Percentiles rank a stretch among this genome's conserved stretches.
Conservation (phyloP, 2,329 filamentous ascomycete genomes). For the Penicillium sclerotigenum region DNA sequence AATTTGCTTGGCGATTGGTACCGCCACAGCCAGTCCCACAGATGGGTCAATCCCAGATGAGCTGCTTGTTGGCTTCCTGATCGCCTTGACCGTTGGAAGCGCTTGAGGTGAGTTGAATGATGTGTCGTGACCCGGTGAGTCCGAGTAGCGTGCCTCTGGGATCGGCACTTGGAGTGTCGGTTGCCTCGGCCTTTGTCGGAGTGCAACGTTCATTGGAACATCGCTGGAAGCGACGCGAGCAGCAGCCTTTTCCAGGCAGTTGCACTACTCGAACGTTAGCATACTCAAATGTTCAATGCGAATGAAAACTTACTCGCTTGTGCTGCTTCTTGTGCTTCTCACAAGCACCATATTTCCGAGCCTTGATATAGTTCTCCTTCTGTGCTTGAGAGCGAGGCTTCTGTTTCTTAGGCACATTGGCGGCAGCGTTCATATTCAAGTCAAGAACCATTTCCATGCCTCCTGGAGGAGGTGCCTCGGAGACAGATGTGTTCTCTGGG, state of each 20-base stretch:
- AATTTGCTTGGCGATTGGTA: not conserved
- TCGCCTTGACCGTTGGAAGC: conserved; percentile 4
- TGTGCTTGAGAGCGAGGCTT: conserved; percentile 42
- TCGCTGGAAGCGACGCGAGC: conserved; percentile 18
- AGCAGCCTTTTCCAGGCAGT: conserved; percentile 39
- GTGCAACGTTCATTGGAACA: conserved; percentile 12
- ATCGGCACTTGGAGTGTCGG: not conserved
- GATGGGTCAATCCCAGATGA: conserved; percentile 11
- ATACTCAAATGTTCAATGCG: not conserved
- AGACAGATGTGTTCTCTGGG: conserved; percentile 17
- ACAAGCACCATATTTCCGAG: conserved; percentile 43
- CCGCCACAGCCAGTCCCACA: conserved; percentile 1
- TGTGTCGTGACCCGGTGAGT: conserved; percentile 13
- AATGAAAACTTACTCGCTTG: conserved; percentile 35
- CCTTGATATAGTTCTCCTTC: conserved; percentile 45
- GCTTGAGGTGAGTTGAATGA: conserved; percentile 1
- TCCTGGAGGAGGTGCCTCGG: conserved; percentile 16
- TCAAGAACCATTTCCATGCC: conserved; percentile 42
- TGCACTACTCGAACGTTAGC: conserved; percentile 34
- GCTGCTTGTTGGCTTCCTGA: conserved; percentile 1
- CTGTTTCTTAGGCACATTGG: conserved; percentile 43
- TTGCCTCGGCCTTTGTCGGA: conserved; percentile 9
- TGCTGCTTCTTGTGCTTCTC: conserved; percentile 46
- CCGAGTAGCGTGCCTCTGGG: conserved; percentile 7
- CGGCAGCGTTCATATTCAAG: conserved; percentile 43